These are phyloP conservation scores for Zasmidium citrigriseum DNA, from an alignment of 2,329 filamentous ascomycete genomes.

Conservation along the genomic window DNA sequence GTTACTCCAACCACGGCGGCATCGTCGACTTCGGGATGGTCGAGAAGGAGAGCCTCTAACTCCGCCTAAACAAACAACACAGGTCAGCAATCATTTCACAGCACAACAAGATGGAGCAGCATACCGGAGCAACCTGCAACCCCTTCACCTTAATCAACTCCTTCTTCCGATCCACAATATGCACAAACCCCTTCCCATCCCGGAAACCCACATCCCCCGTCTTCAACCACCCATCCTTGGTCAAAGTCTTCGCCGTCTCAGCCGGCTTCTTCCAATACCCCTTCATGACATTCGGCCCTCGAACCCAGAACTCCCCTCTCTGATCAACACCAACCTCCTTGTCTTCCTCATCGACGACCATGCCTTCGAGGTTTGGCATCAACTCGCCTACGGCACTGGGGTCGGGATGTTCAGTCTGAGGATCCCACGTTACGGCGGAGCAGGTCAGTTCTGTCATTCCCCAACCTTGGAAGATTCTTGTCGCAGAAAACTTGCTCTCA, in stretches of 20 bases:
- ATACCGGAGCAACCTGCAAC: constrained; percentile 58
- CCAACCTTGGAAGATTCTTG: constrained; percentile 49
- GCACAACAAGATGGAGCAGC: background rate
- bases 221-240: constrained; percentile 66
- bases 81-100: background rate
- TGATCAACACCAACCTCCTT: constrained; percentile 51
- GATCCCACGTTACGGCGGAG: constrained; percentile 64
- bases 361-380: constrained; percentile 67
- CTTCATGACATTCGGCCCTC: constrained; percentile 70
- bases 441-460: constrained; percentile 86
- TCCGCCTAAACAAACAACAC: too few relatives aligned
- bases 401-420: constrained; percentile 42
- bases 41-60: constrained; percentile 58
- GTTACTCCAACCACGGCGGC: constrained; percentile 68
- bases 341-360: constrained; percentile 64
- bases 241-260: constrained; percentile 66
- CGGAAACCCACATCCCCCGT: constrained; percentile 71
- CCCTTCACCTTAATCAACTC: constrained; percentile 66
- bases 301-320: constrained; percentile 72
- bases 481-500: background rate
- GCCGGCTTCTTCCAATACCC: constrained; percentile 74
- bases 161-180: constrained; percentile 75
- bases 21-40: constrained; percentile 61
- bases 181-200: constrained; percentile 57
- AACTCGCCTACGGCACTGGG: constrained; percentile 65